These are phyloP conservation scores for Pleurotus djamor DNA, from an alignment of 768 basidiomycete genomes.

Conservation along the genomic window DNA sequence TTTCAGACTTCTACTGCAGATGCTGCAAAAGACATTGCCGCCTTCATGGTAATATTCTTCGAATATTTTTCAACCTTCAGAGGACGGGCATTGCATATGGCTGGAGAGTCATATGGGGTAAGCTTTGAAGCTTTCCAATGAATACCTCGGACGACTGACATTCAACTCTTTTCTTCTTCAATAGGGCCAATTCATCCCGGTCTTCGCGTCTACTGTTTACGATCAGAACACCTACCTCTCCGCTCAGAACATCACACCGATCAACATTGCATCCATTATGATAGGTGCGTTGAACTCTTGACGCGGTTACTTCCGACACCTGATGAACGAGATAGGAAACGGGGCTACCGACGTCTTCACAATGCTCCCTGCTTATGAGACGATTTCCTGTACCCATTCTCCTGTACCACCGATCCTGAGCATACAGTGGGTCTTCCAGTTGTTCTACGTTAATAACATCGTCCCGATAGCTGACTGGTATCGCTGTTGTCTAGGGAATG, in stretches of 20 bases:
- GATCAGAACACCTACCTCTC: slow-evolving; percentile 63
- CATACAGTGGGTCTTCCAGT: slow-evolving; percentile 35
- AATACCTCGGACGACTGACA: not conserved
- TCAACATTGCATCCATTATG: slow-evolving; percentile 69
- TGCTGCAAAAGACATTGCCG: slow-evolving; percentile 66
- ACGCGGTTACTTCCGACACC: too few relatives aligned
- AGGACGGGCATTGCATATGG: slow-evolving; percentile 60
- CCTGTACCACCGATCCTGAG: slow-evolving; percentile 44
- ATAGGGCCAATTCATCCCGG: slow-evolving; percentile 67
- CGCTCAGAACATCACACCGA: slow-evolving; percentile 45
- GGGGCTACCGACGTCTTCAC: slow-evolving; percentile 55
- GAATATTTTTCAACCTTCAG: slow-evolving; percentile 71
- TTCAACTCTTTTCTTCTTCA: not conserved
- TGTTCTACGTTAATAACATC: too few relatives aligned
- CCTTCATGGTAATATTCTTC: slow-evolving; percentile 71
- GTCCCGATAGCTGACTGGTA: too few relatives aligned
- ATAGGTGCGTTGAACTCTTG: slow-evolving; percentile 45
- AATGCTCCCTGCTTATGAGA: slow-evolving; percentile 37
- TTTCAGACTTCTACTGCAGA: slow-evolving; percentile 42
- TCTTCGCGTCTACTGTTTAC: slow-evolving; percentile 76
- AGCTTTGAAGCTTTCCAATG: not conserved
- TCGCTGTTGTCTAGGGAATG: too few relatives aligned
- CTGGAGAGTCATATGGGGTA: slow-evolving; percentile 79
- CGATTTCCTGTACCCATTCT: slow-evolving; percentile 52
- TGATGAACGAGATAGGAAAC: slow-evolving; percentile 38